Conservation (phyloP, 805 yeast genomes). For the Wickerhamia fluorescens region DNA sequence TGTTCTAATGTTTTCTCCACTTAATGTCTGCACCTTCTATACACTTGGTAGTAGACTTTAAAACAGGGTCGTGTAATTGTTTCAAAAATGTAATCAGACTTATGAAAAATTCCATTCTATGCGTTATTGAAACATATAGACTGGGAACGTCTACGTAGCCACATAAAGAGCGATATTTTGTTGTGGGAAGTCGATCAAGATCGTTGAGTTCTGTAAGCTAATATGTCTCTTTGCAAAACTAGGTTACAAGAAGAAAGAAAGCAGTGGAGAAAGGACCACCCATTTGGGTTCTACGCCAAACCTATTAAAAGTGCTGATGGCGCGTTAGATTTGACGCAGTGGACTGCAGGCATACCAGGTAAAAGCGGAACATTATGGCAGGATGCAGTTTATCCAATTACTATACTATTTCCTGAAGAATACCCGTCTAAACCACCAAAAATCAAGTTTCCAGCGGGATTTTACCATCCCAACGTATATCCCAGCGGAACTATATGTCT, state of each 20-base stretch:
- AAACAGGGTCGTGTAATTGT: no score
- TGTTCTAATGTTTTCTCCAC: no score
- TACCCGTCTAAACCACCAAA: slow-evolving; percentile 97
- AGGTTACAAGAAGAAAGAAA: slow-evolving; percentile 94
- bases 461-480: slow-evolving; percentile 95
- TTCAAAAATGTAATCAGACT: slow-evolving; percentile 6
- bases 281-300: slow-evolving; percentile 93
- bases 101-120: no score
- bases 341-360: slow-evolving; percentile 98
- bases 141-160: no score
- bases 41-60: no score
- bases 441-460: slow-evolving; percentile 79
- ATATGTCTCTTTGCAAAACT: slow-evolving; percentile 67
- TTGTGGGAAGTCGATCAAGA: no score
- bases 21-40: no score
- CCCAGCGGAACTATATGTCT: slow-evolving; percentile 97
- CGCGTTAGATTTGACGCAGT: slow-evolving; percentile 69
- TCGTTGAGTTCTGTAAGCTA: no score
- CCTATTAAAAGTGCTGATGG: slow-evolving; percentile 82
- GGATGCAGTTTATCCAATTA: slow-evolving; percentile 81
- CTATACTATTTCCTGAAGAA: slow-evolving; percentile 78
- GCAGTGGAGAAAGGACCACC: slow-evolving; percentile 98
- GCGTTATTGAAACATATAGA: no score
- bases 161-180: no score
- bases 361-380: slow-evolving; percentile 82